A percentile compares a stretch with the other conserved stretches of the same genome.
phyloP scores from a whole-genome alignment of 306 rosid species.

The Cotoneaster glaucophyllus region DNA sequence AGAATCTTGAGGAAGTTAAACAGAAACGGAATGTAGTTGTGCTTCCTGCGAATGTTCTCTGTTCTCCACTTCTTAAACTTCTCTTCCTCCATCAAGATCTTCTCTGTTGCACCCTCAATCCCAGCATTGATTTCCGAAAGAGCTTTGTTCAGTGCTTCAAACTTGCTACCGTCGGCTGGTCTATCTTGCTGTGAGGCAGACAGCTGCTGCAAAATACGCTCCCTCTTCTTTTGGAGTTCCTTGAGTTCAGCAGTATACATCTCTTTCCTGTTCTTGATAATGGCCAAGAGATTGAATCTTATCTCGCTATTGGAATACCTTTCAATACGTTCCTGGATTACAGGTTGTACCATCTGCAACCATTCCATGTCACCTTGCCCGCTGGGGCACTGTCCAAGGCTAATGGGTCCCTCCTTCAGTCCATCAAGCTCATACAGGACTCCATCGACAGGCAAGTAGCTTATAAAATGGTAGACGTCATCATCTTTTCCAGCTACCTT shows the following conservation, averaged over 20 bases:
- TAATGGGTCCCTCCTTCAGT: constrained; percentile 92
- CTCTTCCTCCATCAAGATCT: constrained; percentile 90
- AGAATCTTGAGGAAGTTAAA: constrained; percentile 91
- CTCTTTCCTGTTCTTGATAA: constrained; percentile 89
- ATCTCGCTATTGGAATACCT: constrained; percentile 87
- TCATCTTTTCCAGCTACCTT: constrained; percentile 84
- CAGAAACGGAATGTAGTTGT: constrained; percentile 95
- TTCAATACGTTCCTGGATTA: constrained; percentile 90
- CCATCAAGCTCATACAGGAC: constrained; percentile 95
- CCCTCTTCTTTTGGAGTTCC: constrained; percentile 97
- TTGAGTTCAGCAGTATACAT: constrained; percentile 80
- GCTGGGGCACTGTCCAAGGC: constrained; percentile 90
- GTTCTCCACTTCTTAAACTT: constrained; percentile 91
- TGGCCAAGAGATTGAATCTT: constrained; percentile 84
- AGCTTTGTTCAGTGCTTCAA: constrained; percentile 74
- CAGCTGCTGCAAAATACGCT: constrained; percentile 88
- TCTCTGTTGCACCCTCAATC: constrained; percentile 81
- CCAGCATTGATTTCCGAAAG: constrained; percentile 88
- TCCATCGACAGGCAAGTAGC: constrained; percentile 91
- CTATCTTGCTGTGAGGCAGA: constrained; percentile 58
- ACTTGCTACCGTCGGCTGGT: constrained; percentile 41
- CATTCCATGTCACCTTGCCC: constrained; percentile 83
- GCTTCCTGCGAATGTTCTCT: constrained; percentile 87
- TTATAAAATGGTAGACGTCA: constrained; percentile 90
- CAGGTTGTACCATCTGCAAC: constrained; percentile 87